Evolutionary conservation across 2,329 filamentous ascomycete genomes (phyloP).

Genomic region (Neopestalotiopsis rosae): DNA sequence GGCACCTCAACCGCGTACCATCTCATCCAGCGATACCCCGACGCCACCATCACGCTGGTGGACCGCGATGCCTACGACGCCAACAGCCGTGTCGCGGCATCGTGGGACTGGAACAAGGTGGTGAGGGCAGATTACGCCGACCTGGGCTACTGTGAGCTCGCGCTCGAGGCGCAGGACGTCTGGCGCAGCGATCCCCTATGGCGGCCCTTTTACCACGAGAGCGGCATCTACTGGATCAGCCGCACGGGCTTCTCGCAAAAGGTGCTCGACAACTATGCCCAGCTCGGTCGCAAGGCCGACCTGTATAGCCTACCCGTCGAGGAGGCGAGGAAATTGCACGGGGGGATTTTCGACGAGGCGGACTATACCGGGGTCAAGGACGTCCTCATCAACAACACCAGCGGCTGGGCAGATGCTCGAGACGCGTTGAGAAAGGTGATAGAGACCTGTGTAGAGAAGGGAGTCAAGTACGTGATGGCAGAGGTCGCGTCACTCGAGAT

Average conservation of each 20-base stretch:
- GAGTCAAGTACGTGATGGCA: conserved; percentile 63
- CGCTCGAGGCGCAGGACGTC: conserved; percentile 67
- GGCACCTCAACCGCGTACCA: conserved; percentile 69
- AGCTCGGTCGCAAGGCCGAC: conserved; percentile 45
- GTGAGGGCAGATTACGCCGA: conserved; percentile 73
- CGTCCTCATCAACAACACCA: conserved; percentile 64
- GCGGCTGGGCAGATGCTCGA: conserved; percentile 68
- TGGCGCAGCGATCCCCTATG: conserved; percentile 53
- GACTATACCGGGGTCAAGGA: conserved; percentile 64
- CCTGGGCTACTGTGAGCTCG: conserved; percentile 67
- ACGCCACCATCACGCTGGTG: conserved; percentile 59
- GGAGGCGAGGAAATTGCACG: conserved; percentile 55
- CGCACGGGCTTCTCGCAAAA: conserved; percentile 54
- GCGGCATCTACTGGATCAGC: conserved; percentile 60
- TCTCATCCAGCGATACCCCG: conserved; percentile 55
- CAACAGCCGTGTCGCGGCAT: conserved; percentile 60
- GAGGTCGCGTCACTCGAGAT: conserved; percentile 56
- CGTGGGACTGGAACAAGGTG: conserved; percentile 77
- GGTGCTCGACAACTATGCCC: conserved; percentile 59
- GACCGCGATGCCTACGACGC: conserved; percentile 61
- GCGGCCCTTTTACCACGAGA: conserved; percentile 52
- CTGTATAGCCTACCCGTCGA: conserved; percentile 50
- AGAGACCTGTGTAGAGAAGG: conserved; percentile 54
- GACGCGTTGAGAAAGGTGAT: conserved; percentile 62
- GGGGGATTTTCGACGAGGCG: conserved; percentile 63